Evolutionary conservation across 2,329 filamentous ascomycete species (phyloP).

Genomic region (Ceratocystis huliohia): DNA sequence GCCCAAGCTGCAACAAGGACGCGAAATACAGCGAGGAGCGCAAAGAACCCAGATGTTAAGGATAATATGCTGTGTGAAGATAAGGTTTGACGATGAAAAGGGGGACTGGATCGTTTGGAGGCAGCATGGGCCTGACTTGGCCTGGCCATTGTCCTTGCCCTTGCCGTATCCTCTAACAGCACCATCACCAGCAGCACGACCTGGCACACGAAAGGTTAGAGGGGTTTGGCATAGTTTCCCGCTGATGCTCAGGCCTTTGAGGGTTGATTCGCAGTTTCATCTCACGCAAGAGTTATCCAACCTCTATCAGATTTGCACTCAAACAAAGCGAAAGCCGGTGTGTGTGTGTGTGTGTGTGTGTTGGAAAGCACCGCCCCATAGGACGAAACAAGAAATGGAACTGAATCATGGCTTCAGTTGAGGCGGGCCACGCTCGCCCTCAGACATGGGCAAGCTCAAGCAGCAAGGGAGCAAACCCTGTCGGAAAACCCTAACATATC

Average conservation of each 20-base stretch:
- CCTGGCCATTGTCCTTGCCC: too few relatives aligned
- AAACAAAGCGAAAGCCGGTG: neutral
- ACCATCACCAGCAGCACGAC: too few relatives aligned
- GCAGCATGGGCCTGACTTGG: too few relatives aligned
- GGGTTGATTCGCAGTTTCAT: neutral
- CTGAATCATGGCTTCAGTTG: neutral
- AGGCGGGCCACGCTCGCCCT: neutral
- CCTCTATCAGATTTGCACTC: neutral
- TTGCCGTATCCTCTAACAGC: too few relatives aligned
- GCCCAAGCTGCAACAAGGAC: neutral
- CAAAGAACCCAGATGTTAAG: neutral
- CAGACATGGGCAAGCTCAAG: neutral
- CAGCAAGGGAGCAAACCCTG: too few relatives aligned
- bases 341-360: neutral
- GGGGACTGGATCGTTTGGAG: too few relatives aligned
- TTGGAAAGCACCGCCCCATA: neutral
- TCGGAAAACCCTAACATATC: neutral
- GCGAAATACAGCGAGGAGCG: neutral
- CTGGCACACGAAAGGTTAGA: too few relatives aligned
- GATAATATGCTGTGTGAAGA: too few relatives aligned
- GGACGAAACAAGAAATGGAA: neutral
- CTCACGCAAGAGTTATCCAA: neutral
- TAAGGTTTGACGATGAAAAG: too few relatives aligned
- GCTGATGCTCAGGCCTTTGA: too few relatives aligned
- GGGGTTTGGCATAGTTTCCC: too few relatives aligned